Percentiles rank a stretch among this genome's conserved stretches.
phyloP scores from a whole-genome alignment of 352 stramenopile species.

The Phytophthora chlamydospora region DNA sequence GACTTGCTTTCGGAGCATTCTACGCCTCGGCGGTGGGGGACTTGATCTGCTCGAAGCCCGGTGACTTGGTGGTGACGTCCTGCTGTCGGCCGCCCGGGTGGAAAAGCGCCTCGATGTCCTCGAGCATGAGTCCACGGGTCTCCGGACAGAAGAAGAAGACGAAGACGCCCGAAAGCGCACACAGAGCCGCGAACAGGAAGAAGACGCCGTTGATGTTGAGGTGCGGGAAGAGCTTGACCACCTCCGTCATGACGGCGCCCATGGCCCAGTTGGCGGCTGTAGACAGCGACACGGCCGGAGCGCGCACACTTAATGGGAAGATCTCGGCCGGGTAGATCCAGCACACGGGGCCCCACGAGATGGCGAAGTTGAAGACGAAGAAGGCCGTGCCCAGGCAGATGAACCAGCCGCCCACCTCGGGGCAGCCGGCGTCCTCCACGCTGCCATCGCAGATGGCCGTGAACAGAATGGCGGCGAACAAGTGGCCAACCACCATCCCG shows the following conservation, averaged over 20 bases:
- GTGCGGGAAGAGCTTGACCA: slow-evolving; percentile 33
- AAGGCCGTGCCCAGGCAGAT: slow-evolving; percentile 35
- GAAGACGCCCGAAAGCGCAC: slow-evolving; percentile 19
- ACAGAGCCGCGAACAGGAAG: slow-evolving; percentile 46
- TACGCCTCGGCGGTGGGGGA: slow-evolving; percentile 3
- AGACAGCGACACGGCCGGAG: slow-evolving; percentile 10
- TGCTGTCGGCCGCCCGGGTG: slow-evolving; percentile 9
- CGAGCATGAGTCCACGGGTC: slow-evolving; percentile 30
- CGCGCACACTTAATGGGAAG: slow-evolving; percentile 13
- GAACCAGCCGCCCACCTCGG: slow-evolving; percentile 25
- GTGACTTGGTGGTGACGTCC: slow-evolving; percentile 1
- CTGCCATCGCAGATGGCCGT: slow-evolving; percentile 29
- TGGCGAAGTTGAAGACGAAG: slow-evolving; percentile 43
- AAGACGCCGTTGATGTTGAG: slow-evolving; percentile 50
- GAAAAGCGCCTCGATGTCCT: slow-evolving; percentile 37
- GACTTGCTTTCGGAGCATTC: neutral
- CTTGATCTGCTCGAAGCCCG: slow-evolving; percentile 9
- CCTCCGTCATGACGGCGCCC: slow-evolving; percentile 14
- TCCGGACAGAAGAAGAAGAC: slow-evolving; percentile 43
- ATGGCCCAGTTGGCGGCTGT: slow-evolving; percentile 22
- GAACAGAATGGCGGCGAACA: slow-evolving; percentile 38
- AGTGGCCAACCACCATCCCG: slow-evolving; percentile 38
- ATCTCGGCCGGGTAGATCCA: slow-evolving; percentile 41
- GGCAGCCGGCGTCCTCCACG: slow-evolving; percentile 24
- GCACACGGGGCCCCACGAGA: slow-evolving; percentile 36